Evolutionary conservation across 2,329 filamentous ascomycete genomes (phyloP), one percentile per base, ranked within the genome.

Genomic region (Ceratocystis diversiconidia): DNA sequence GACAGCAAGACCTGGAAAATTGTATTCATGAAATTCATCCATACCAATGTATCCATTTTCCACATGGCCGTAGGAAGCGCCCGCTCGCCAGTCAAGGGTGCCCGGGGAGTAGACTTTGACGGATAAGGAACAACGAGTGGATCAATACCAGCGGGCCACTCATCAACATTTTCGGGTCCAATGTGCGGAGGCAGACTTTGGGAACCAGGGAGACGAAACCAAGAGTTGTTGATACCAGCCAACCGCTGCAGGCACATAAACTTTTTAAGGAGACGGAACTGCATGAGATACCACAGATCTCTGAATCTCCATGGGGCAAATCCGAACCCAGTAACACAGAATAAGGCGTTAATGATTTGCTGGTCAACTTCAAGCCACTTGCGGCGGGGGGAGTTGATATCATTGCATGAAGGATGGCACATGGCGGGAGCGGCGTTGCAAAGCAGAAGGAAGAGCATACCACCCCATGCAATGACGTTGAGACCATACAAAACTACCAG

Each of bases 331-430:
- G 90, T 92, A 5, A 95, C 85, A 74, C 89, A 94, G 79, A 95
- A 95, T 0, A 95, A 81, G 1, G 69, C 70, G 46, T 70, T 70
- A 25, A 92, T 76, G 67, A 95, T 87, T 72, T 95, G 90, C 1
- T 87, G 89, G 73, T 91, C 88, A 71, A 84, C 86, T 75, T 96
- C 90, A 69, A 96, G 84, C 90, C 91, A 95, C 67, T 85, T 85
- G 22, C 87, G 80, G n/a, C 90, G 83, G 1, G 89, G 85, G 0
- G 88, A 90, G 71, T 90, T 78, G 72, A 90, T 85, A 69, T 88
- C 79, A 72, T 89, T 80, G 76, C 89, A 92, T 44, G 77, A 77
- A 0, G 81, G 85, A 70, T 79, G 73, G 77, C 89, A 90, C 88
- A 90, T 90, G 67, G 84, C 83, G 5, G 86, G 85, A 1, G 83